Base-by-base conservation (phyloP, 495 filamentous ascomycete species). In the Rhypophila decipiens region DNA sequence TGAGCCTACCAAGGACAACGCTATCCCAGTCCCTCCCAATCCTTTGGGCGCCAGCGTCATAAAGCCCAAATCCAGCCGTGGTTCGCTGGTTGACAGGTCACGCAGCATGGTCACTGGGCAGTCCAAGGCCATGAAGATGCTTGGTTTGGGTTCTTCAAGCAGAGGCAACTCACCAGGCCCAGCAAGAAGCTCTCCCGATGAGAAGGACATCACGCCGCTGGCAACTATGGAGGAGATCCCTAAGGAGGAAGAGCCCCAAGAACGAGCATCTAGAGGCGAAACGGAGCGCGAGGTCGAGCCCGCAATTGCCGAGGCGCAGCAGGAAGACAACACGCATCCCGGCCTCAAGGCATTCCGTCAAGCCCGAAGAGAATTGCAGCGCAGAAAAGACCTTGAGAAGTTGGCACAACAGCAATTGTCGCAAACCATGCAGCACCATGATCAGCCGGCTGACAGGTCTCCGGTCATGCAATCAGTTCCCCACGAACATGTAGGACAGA, bases 111-210 rank as follows among this genome's bases (percentile, higher is more conserved):
- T 52, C 3, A 24, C 42, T 7, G 55, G 64, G 0, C 72, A 73
- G 19, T 75, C 82, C 1, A 90, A 86, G 58, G 77, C 80, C 0
- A 74, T 82, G 63, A 89, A 86, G 64, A 81, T 88, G 64, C 74
- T 90, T 33, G 86, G 87, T 4, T 66, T 87, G 24, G 78, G 78
- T 22, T 57, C 68, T 35, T 47, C 72, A 7, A 73, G 66, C 20
- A 77, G 65, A 42, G 77, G 71, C 46, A 73, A 71, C 19, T 77
- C 80, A 2, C 70, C 71, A 0, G 74, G 72, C n/a, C 63, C 78
- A 3, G 45, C 35, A 12, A 62, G 67, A 39, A 57, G 64, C 24
- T 42, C 40, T 4, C 57, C 62, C 17, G 58, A 66, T 9, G 59
- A 66, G 17, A 57, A 57, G 44, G 57, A 65, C 12, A 9, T 49